Percentiles rank a stretch among this genome's conserved stretches.
These are phyloP conservation scores for Dendrocalamus latiflorus DNA, from an alignment of 202 grass and related monocot species.

Conservation along the genomic window DNA sequence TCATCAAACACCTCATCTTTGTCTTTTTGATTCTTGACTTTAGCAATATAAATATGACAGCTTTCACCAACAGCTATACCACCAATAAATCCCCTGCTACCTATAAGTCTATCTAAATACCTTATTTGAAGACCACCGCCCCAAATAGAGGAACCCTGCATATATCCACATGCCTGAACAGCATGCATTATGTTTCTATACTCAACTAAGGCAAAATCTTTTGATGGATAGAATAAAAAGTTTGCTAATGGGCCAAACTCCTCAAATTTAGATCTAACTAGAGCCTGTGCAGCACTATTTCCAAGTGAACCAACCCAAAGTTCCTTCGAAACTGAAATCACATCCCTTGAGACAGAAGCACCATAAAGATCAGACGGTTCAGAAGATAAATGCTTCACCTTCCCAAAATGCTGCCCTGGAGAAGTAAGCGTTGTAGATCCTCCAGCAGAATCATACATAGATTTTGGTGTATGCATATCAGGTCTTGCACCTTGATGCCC, in stretches of 20 bases:
- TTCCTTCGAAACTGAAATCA: slow-evolving; percentile 82
- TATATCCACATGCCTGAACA: slow-evolving; percentile 61
- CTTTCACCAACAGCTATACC: slow-evolving; percentile 76
- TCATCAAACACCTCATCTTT: slow-evolving; percentile 79
- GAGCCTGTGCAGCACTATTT: slow-evolving; percentile 48
- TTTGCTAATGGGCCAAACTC: slow-evolving; percentile 72
- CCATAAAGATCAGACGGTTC: slow-evolving; percentile 62
- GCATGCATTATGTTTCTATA: slow-evolving; percentile 71
- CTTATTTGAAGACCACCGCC: slow-evolving; percentile 69
- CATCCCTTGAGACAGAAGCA: slow-evolving; percentile 48
- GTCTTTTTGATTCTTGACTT: slow-evolving; percentile 55
- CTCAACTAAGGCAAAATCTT: slow-evolving; percentile 67
- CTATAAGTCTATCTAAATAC: slow-evolving; percentile 75
- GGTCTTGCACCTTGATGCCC: slow-evolving; percentile 10
- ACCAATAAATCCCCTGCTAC: slow-evolving; percentile 54
- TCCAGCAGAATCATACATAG: slow-evolving; percentile 23
- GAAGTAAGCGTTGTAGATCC: slow-evolving; percentile 21
- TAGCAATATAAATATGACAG: slow-evolving; percentile 72
- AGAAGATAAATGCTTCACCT: slow-evolving; percentile 26
- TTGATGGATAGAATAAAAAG: slow-evolving; percentile 54
- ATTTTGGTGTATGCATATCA: slow-evolving; percentile 20
- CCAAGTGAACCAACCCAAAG: slow-evolving; percentile 71
- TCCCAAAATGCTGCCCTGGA: slow-evolving; percentile 18
- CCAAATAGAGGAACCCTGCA: slow-evolving; percentile 81
- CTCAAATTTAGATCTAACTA: slow-evolving; percentile 72